These are phyloP conservation scores for Ustilago vetiveriae DNA, from an alignment of 1,284 basidiomycete species.

Conservation along the genomic window DNA sequence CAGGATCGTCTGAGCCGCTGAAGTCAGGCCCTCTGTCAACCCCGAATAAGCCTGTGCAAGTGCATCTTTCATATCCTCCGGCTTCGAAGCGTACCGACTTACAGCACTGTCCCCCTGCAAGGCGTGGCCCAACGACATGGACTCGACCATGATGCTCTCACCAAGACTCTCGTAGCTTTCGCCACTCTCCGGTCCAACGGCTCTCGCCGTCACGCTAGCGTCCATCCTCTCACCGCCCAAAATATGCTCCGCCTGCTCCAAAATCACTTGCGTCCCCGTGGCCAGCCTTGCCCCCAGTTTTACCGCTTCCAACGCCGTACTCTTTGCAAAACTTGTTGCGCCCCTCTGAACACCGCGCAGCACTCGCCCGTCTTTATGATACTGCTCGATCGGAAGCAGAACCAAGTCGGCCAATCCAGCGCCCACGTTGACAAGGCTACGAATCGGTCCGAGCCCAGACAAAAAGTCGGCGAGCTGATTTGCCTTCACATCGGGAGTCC, in stretches of 20 bases:
- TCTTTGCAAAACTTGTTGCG: constrained; percentile 88
- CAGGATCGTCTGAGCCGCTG: constrained; percentile 95
- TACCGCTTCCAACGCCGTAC: constrained; percentile 92
- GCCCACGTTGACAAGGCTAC: constrained; percentile 88
- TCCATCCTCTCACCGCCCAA: constrained; percentile 74
- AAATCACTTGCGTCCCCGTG: constrained; percentile 94
- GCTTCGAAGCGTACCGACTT: constrained; percentile 91
- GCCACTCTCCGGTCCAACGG: constrained; percentile 67
- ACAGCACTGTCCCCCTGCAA: constrained; percentile 66
- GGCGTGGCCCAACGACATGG: constrained; percentile 6
- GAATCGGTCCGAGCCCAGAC: constrained; percentile 93
- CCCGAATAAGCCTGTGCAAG: constrained; percentile 89
- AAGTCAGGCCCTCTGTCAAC: constrained; percentile 74
- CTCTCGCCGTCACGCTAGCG: constrained; percentile 75
- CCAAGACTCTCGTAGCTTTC: constrained; percentile 31
- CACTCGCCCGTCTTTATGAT: constrained; percentile 93
- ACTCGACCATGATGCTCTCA: constrained; percentile 29
- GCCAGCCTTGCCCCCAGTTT: constrained; percentile 93
- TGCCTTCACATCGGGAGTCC: constrained; percentile 99
- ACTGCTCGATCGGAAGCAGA: constrained; percentile 93
- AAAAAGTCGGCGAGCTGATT: constrained; percentile 97
- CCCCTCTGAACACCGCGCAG: constrained; percentile 93
- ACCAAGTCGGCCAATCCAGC: constrained; percentile 95
- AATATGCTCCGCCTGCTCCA: constrained; percentile 93
- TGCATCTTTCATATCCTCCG: constrained; percentile 82